Evolutionary conservation across 441 rosid genomes (phyloP).

Genomic region (Corymbia calophylla): DNA sequence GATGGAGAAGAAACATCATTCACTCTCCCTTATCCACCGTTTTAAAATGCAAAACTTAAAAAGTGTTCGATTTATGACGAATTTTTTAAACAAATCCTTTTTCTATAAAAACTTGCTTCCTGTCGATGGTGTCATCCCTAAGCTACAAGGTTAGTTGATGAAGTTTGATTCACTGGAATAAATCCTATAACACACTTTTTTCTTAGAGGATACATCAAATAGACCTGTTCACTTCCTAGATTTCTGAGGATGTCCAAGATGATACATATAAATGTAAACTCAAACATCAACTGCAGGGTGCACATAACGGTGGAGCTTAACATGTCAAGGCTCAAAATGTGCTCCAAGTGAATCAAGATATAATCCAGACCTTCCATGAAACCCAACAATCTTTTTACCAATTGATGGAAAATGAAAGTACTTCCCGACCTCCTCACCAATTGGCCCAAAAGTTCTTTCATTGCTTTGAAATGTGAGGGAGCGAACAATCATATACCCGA

Average conservation of each 20-base stretch:
- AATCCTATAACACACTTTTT: not conserved
- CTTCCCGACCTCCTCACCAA: not conserved
- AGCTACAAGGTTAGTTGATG: too few relatives aligned
- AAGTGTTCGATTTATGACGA: not conserved
- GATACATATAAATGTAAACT: not conserved
- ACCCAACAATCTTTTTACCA: not conserved
- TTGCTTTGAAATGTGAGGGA: not conserved
- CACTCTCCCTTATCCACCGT: not conserved
- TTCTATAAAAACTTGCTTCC: not conserved
- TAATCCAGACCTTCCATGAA: rapidly evolving
- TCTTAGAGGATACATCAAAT: not conserved
- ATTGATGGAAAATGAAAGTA: not conserved
- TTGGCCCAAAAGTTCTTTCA: rapidly evolving
- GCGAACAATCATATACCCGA: not conserved
- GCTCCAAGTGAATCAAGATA: not conserved
- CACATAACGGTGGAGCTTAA: not conserved
- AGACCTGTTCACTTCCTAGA: not conserved
- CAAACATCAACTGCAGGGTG: not conserved
- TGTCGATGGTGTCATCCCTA: rapidly evolving
- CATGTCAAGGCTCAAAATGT: not conserved
- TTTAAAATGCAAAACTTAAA: not conserved
- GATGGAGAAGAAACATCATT: not conserved
- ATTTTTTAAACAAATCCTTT: too few relatives aligned
- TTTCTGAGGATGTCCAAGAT: not conserved
- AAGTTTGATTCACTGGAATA: not conserved